A percentile compares a stretch with the other conserved stretches of the same genome.
These are phyloP conservation scores for Phyllachora maydis DNA, from an alignment of 2,329 filamentous ascomycete species.

Conservation along the genomic window DNA sequence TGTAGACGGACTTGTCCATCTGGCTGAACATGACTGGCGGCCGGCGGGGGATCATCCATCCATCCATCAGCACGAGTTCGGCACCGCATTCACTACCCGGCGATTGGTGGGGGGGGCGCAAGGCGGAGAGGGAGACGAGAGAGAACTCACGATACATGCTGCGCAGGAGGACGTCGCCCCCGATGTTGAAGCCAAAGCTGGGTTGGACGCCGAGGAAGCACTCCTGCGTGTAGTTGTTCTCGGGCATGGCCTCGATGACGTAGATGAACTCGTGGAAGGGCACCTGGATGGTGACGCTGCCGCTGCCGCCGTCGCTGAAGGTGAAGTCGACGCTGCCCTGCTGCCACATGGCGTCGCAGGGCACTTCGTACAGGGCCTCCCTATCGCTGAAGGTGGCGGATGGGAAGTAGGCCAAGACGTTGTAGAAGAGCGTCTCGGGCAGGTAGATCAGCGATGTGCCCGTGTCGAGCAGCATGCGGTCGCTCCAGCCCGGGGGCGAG, in stretches of 20 bases:
- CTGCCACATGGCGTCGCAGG: slow-evolving; percentile 18
- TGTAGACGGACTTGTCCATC: slow-evolving; percentile 5
- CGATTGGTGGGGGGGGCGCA: too few relatives aligned
- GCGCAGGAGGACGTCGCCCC: slow-evolving; percentile 37
- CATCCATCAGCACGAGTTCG: too few relatives aligned
- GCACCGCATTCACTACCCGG: slow-evolving; percentile 2
- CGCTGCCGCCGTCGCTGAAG: slow-evolving; percentile 26
- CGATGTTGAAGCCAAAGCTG: slow-evolving; percentile 23
- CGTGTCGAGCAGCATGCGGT: slow-evolving; percentile 39
- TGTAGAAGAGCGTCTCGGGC: slow-evolving; percentile 30
- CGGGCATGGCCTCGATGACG: slow-evolving; percentile 7
- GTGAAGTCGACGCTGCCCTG: slow-evolving; percentile 25
- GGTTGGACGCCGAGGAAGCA: slow-evolving; percentile 29
- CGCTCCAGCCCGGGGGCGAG: slow-evolving; percentile 8
- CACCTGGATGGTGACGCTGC: slow-evolving; percentile 21
- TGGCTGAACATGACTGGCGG: slow-evolving; percentile 4
- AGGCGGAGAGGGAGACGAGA: too few relatives aligned
- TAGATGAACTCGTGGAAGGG: slow-evolving; percentile 27
- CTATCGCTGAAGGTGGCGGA: slow-evolving; percentile 15
- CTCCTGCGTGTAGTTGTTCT: slow-evolving; percentile 7
- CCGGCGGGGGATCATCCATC: too few relatives aligned
- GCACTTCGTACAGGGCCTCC: slow-evolving; percentile 21
- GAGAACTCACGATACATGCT: slow-evolving; percentile 32
- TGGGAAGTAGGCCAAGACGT: slow-evolving; percentile 24
- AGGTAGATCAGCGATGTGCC: slow-evolving; percentile 50